These are phyloP conservation scores for Pugionium cornutum DNA, from an alignment of 345 rosid genomes.

Conservation along the genomic window DNA sequence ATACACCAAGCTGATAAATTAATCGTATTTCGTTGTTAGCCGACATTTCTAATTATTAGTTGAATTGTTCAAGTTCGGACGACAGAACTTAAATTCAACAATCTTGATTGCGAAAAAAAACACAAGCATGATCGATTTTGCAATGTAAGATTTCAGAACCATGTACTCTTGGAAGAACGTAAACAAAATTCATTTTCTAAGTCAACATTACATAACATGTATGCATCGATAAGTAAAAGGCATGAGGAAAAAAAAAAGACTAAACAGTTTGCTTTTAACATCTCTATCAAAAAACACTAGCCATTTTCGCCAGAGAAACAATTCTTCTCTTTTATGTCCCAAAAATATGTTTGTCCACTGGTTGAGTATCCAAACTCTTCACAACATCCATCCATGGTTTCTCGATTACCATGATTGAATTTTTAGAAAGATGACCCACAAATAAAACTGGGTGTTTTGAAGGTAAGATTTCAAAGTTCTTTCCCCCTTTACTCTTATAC, in stretches of 20 bases:
- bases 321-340: slow-evolving; percentile 54
- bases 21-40: too few relatives aligned
- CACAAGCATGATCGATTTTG: neutral
- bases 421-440: slow-evolving; percentile 75
- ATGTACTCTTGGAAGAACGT: neutral
- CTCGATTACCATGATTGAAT: slow-evolving; percentile 74
- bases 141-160: neutral
- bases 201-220: slow-evolving; percentile 28
- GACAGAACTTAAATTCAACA: too few relatives aligned
- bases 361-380: slow-evolving; percentile 65
- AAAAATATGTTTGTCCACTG: slow-evolving; percentile 89
- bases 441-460: slow-evolving; percentile 89
- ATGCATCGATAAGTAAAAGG: neutral
- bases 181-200: slow-evolving; percentile 22
- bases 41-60: too few relatives aligned
- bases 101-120: too few relatives aligned
- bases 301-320: slow-evolving; percentile 14
- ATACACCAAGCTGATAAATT: too few relatives aligned
- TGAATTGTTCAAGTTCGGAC: too few relatives aligned
- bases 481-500: slow-evolving; percentile 48
- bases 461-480: slow-evolving; percentile 73
- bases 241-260: slow-evolving; percentile 23
- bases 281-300: slow-evolving; percentile 20
- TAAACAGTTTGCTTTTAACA: neutral
- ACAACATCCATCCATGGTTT: slow-evolving; percentile 93